A percentile compares a stretch with the other conserved stretches of the same genome.
Evolutionary conservation across 2,329 filamentous ascomycete species (phyloP).

Genomic region (Aspergillus versicolor): DNA sequence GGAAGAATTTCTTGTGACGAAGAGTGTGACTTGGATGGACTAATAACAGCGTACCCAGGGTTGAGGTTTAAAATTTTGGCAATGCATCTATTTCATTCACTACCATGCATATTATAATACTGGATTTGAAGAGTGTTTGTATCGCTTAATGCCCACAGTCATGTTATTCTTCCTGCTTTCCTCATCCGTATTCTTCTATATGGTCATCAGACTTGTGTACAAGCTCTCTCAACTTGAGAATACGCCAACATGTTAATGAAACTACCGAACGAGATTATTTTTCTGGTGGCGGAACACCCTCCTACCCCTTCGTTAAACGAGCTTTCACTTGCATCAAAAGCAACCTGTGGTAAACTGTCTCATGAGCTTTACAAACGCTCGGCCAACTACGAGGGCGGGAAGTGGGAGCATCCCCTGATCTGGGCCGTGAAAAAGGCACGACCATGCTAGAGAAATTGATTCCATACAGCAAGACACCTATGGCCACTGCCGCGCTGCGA

Average conservation of each 20-base stretch:
- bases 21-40: constrained; percentile 61
- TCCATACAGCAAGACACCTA: background rate
- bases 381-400: background rate
- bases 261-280: background rate
- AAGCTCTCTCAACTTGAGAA: background rate
- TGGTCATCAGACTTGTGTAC: background rate
- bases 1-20: constrained; percentile 61
- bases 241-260: background rate
- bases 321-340: background rate
- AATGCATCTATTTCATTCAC: no score
- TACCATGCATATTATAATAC: no score
- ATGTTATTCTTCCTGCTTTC: no score
- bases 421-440: background rate
- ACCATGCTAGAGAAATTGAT: background rate
- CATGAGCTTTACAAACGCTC: background rate
- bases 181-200: no score
- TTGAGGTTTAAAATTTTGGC: background rate
- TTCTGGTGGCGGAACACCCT: background rate
- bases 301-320: background rate
- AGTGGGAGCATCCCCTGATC: background rate
- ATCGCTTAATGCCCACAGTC: no score
- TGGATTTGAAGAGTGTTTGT: no score
- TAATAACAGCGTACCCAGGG: constrained; percentile 13
- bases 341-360: background rate
- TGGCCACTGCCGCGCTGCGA: background rate